Percentiles rank a stretch among this genome's conserved stretches.
Conservation (phyloP, 116 monocot genomes). For the Thalassia testudinum region DNA sequence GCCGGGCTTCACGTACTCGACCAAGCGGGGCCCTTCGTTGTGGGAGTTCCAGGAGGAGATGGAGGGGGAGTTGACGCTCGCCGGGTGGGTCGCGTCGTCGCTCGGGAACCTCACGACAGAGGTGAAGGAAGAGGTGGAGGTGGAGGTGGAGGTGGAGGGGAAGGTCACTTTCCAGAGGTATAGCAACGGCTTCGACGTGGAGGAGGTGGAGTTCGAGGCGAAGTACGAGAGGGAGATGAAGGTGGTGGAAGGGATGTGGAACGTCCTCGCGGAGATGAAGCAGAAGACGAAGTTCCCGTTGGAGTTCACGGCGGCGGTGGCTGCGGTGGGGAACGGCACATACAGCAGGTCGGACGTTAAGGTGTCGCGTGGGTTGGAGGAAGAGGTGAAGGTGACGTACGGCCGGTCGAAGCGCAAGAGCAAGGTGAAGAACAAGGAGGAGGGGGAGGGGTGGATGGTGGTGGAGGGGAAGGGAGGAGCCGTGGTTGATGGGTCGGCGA, state of each 20-base stretch:
- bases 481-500: slow-evolving; percentile 2
- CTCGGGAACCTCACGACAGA: slow-evolving; percentile 17
- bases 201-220: slow-evolving; percentile 2
- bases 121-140: slow-evolving; percentile 8
- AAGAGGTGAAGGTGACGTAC: not conserved
- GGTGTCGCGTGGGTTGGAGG: slow-evolving; percentile 1
- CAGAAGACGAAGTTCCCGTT: slow-evolving; percentile 6
- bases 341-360: not conserved
- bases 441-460: slow-evolving; percentile 2
- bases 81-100: slow-evolving; percentile 22
- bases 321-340: not conserved
- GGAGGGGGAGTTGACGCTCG: slow-evolving; percentile 2
- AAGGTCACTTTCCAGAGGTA: not conserved
- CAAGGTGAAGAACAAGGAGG: not conserved
- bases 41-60: slow-evolving; percentile 11
- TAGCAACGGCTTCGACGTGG: not conserved
- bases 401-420: not conserved
- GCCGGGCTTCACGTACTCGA: slow-evolving; percentile 3
- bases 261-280: not conserved
- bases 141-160: too few relatives aligned
- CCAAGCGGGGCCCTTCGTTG: slow-evolving; percentile 3
- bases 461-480: not conserved
- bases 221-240: slow-evolving; percentile 4
- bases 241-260: not conserved
- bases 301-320: not conserved